A percentile compares a stretch with the other conserved stretches of the same genome.
Conservation (phyloP, 306 rosid species). For the Quercus ilex region DNA sequence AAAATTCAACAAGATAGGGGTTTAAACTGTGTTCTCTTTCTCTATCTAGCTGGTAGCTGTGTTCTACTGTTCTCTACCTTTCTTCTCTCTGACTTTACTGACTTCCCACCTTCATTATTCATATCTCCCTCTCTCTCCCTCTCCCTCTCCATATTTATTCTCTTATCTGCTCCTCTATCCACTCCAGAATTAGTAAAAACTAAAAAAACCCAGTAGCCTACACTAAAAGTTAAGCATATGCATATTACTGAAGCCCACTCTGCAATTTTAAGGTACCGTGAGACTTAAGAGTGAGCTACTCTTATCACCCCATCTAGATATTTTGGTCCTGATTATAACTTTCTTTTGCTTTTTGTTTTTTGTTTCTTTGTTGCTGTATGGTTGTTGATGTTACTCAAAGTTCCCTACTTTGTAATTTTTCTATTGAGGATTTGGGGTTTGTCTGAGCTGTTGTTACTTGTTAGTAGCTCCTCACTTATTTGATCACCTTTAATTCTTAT, state of each 20-base stretch:
- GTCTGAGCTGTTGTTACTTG: background rate
- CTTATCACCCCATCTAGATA: conserved; percentile 18
- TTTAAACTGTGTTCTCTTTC: background rate
- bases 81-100: conserved; percentile 25
- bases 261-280: conserved; percentile 28
- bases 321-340: conserved; percentile 5
- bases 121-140: conserved; percentile 1
- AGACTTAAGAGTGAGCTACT: conserved; percentile 38
- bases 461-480: too few species aligned
- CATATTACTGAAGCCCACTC: conserved; percentile 13
- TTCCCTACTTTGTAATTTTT: background rate
- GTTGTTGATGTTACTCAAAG: background rate
- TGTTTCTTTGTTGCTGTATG: background rate
- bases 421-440: background rate
- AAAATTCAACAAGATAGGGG: conserved; percentile 28
- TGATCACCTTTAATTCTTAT: background rate
- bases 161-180: conserved; percentile 28
- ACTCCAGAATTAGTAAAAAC: conserved; percentile 30
- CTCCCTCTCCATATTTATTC: conserved; percentile 39
- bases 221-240: background rate
- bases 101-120: conserved; percentile 37
- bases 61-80: background rate
- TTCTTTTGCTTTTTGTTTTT: conserved; percentile 6
- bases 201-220: conserved; percentile 21
- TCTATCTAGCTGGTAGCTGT: too few species aligned